phyloP scores from a whole-genome alignment of 352 stramenopile species.

The Phytophthora cryptogea region DNA sequence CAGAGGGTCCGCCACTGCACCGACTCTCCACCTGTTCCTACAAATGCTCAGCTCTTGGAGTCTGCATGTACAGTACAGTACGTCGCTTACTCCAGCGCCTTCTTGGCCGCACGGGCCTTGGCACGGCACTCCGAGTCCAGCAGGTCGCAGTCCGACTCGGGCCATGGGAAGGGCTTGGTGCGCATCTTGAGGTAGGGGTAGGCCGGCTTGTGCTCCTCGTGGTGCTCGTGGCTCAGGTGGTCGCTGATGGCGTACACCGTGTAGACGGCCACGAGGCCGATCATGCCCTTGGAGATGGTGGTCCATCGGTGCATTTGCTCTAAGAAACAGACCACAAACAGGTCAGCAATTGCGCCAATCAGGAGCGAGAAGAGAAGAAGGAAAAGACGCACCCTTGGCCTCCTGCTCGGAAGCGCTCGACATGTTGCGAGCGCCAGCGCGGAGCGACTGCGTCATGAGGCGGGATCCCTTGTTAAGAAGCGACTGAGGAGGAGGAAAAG shows the following conservation, averaged over 20 bases:
- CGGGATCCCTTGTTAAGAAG: slow-evolving; percentile 71
- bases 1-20: too few relatives aligned
- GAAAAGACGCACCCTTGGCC: slow-evolving; percentile 65
- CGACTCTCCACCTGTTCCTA: neutral
- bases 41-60: slow-evolving; percentile 3
- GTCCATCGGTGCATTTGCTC: slow-evolving; percentile 88
- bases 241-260: slow-evolving; percentile 68
- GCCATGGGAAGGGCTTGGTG: slow-evolving; percentile 88
- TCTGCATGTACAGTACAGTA: neutral
- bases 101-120: slow-evolving; percentile 61
- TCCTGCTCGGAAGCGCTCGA: slow-evolving; percentile 81
- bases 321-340: slow-evolving; percentile 12
- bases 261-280: slow-evolving; percentile 57
- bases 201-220: slow-evolving; percentile 59
- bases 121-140: slow-evolving; percentile 78
- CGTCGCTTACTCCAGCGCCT: slow-evolving; percentile 63
- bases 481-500: slow-evolving; percentile 35
- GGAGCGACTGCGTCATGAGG: slow-evolving; percentile 52
- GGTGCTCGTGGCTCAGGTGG: slow-evolving; percentile 62
- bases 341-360: neutral
- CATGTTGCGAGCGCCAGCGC: slow-evolving; percentile 72
- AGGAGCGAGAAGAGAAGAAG: neutral
- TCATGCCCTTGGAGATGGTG: slow-evolving; percentile 87
- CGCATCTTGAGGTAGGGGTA: slow-evolving; percentile 89
- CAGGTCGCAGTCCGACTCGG: slow-evolving; percentile 80